A percentile compares a stretch with the other conserved stretches of the same genome.
phyloP scores from a whole-genome alignment of 768 basidiomycete genomes.

The Cubamyces sp. region DNA sequence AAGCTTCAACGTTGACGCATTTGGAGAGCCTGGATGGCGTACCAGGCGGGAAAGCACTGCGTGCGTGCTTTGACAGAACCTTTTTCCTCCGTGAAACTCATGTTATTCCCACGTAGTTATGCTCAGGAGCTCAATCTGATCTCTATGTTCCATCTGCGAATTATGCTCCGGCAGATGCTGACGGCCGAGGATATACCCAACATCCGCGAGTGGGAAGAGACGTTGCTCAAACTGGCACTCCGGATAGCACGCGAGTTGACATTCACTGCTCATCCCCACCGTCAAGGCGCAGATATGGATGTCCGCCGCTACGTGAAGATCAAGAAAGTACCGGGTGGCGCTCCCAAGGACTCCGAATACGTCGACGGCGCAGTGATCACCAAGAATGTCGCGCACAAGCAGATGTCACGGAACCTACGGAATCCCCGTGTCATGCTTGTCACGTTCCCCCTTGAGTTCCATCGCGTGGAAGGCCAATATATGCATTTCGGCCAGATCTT shows the following conservation, averaged over 20 bases:
- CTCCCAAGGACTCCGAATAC: conserved; percentile 92
- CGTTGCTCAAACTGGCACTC: conserved; percentile 78
- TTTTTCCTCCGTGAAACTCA: not conserved
- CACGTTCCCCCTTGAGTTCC: conserved; percentile 93
- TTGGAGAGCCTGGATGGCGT: conserved; percentile 79
- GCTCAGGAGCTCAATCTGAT: conserved; percentile 82
- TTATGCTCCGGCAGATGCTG: conserved; percentile 91
- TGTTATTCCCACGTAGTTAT: conserved; percentile 51
- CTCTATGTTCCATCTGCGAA: conserved; percentile 87
- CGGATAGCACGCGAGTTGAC: conserved; percentile 86
- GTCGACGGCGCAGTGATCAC: conserved; percentile 97
- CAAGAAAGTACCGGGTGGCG: conserved; percentile 96
- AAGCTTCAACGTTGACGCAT: conserved; percentile 37
- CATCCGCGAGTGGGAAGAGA: conserved; percentile 86
- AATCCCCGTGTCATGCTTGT: conserved; percentile 96
- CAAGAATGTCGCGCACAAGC: conserved; percentile 96
- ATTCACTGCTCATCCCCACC: conserved; percentile 68
- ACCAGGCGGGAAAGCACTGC: conserved; percentile 88
- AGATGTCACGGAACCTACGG: conserved; percentile 80
- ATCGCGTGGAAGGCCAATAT: conserved; percentile 90
- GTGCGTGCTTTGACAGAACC: conserved; percentile 48
- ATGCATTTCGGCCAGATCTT: conserved; percentile 90
- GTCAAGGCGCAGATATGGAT: conserved; percentile 93
- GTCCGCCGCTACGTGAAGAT: conserved; percentile 95
- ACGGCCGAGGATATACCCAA: conserved; percentile 82